Evolutionary conservation across 139 green algal genomes (phyloP).

Genomic region (Gonium pectorale): DNA sequence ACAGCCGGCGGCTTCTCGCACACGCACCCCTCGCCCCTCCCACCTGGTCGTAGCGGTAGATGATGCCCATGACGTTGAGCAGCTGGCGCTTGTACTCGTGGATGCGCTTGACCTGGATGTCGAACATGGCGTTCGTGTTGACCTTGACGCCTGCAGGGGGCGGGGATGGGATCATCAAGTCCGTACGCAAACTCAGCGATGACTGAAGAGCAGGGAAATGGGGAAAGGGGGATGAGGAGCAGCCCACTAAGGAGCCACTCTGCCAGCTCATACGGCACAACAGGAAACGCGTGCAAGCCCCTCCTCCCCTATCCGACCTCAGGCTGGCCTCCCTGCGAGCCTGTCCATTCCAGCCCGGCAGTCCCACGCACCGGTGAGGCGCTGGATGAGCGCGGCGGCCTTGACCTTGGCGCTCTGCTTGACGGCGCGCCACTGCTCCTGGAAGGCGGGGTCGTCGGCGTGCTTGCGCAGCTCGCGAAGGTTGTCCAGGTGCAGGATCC

Average conservation of each 20-base stretch:
- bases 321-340: too few species aligned
- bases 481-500: constrained; percentile 87
- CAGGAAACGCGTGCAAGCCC: too few species aligned
- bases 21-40: too few species aligned
- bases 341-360: not conserved
- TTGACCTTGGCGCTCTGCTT: constrained; percentile 90
- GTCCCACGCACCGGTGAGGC: constrained; percentile 43
- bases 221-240: not conserved
- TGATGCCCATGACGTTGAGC: constrained; percentile 89
- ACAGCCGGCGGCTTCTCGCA: too few species aligned
- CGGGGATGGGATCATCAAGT: not conserved
- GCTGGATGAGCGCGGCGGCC: constrained; percentile 83
- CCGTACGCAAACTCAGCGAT: too few species aligned
- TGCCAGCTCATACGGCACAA: too few species aligned
- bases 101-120: constrained; percentile 96
- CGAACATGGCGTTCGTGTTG: constrained; percentile 86
- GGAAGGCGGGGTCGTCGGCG: constrained; percentile 85
- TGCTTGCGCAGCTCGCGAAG: constrained; percentile 39
- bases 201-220: not conserved
- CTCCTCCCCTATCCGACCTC: too few species aligned
- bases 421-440: constrained; percentile 85
- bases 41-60: constrained; percentile 81
- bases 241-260: not conserved
- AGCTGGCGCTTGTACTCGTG: constrained; percentile 97
- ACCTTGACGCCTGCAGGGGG: constrained; percentile 80